Conservation (phyloP, 164 flowering plant genomes). For the Dillenia suffruticosa region DNA sequence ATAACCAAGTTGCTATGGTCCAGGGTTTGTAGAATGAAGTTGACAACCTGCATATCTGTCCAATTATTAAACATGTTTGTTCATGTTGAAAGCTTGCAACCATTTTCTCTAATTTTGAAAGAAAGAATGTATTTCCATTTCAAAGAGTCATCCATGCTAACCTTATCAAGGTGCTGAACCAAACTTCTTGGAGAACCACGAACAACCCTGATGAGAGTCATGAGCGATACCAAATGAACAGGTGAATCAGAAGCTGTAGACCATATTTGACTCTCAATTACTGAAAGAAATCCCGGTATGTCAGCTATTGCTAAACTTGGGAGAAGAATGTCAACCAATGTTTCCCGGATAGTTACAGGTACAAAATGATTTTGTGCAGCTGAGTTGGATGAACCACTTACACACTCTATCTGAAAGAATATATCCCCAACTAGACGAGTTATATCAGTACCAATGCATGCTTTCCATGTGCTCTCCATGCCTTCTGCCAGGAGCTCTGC, state of each 20-base stretch:
- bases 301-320: constrained; percentile 96
- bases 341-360: constrained; percentile 53
- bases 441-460: constrained; percentile 71
- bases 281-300: constrained; percentile 60
- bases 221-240: constrained; percentile 79
- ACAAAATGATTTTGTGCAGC: constrained; percentile 27
- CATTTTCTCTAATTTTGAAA: too few species aligned
- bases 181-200: constrained; percentile 82
- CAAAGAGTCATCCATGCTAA: constrained; percentile 27
- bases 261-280: constrained; percentile 90
- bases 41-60: constrained; percentile 79
- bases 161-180: constrained; percentile 82
- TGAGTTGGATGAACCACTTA: constrained; percentile 57
- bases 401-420: constrained; percentile 87
- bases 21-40: constrained; percentile 81
- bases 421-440: constrained; percentile 76
- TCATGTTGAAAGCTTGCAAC: too few species aligned
- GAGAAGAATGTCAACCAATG: constrained; percentile 80
- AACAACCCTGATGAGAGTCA: constrained; percentile 73
- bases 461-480: constrained; percentile 93
- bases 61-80: constrained; percentile 28
- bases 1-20: constrained; percentile 82
- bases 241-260: constrained; percentile 99
- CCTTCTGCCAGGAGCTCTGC: constrained; percentile 98
- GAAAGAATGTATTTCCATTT: background rate